Base-by-base conservation (phyloP, 345 rosid species). In the Diplotaxis tenuifolia region DNA sequence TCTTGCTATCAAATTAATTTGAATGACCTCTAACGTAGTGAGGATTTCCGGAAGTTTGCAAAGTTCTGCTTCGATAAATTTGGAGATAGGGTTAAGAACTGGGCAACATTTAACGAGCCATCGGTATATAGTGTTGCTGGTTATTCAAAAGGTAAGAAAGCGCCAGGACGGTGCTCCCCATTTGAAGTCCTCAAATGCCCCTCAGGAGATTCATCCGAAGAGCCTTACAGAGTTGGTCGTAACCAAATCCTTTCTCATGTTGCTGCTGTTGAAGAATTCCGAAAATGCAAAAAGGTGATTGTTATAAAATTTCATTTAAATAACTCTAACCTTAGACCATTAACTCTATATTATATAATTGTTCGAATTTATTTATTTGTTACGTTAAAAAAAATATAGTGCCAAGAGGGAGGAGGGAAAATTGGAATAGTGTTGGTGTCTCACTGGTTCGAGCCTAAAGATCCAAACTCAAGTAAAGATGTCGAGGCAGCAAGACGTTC, bases 71-170 rank as follows among this genome's bases (percentile, higher is more conserved):
- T 77, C 9, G 52, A 77, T 0, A 7, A 0, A 11, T 71, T 47
- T 70, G 80, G 77, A 47, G 80, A 72, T 53, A 71, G 50, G 3
- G 80, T 72, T 21, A 77, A 77, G 58, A 71, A 71, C 9, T 77
- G 80, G 80, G 80, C 80, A 0, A 77, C 80, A 52, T 77, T 77
- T 40, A 77, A 77, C n/a, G 80, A 71, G 18, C 80, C 80, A 58
- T 19, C 76, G 1, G 77, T 71, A 10, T 77, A 71, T 2, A 77
- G 80, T 6, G 69, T 72, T 1, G 77, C 76, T 1, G 80, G 80
- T 61, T 72, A 77, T 9, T 58, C 63, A 0, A 58, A 9, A 66
- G 80, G 77, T 25, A 76, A 14, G 25, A 76, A 76, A 34, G 80
- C 80, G 0, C 80, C 80, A 55, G 80, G 80, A 47, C 45, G 80